These are phyloP conservation scores for Globisporangium carolinianum DNA, from an alignment of 352 stramenopile genomes.

Conservation along the genomic window DNA sequence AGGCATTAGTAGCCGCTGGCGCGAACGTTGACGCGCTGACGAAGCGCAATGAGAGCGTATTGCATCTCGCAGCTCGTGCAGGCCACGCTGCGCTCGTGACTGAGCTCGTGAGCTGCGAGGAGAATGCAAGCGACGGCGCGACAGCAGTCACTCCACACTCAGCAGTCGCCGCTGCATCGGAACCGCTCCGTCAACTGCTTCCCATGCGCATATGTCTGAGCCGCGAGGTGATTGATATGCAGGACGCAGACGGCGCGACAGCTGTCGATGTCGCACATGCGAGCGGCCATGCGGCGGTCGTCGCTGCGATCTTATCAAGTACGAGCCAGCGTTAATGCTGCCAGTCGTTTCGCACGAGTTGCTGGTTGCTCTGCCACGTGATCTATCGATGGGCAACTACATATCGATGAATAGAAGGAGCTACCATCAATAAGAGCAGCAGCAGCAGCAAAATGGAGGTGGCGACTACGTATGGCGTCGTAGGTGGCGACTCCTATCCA, in stretches of 20 bases:
- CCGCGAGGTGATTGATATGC: background rate
- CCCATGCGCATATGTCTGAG: background rate
- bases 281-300: background rate
- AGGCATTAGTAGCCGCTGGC: conserved; percentile 17
- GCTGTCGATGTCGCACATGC: conserved; percentile 6
- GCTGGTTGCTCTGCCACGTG: too few species aligned
- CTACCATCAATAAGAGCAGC: too few species aligned
- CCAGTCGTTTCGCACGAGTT: too few species aligned
- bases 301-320: conserved; percentile 3
- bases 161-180: background rate
- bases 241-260: conserved; percentile 6
- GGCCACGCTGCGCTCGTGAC: conserved; percentile 22
- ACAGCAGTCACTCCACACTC: conserved; percentile 9
- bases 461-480: too few species aligned
- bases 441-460: too few species aligned
- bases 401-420: too few species aligned
- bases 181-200: background rate
- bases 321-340: background rate
- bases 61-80: conserved; percentile 29
- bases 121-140: conserved; percentile 4
- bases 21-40: conserved; percentile 16
- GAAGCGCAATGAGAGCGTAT: conserved; percentile 19
- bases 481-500: too few species aligned
- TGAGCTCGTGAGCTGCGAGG: conserved; percentile 7
- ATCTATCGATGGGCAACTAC: too few species aligned